phyloP scores from a whole-genome alignment of 2,329 filamentous ascomycete genomes.

The Trichoderma brevicompactum region DNA sequence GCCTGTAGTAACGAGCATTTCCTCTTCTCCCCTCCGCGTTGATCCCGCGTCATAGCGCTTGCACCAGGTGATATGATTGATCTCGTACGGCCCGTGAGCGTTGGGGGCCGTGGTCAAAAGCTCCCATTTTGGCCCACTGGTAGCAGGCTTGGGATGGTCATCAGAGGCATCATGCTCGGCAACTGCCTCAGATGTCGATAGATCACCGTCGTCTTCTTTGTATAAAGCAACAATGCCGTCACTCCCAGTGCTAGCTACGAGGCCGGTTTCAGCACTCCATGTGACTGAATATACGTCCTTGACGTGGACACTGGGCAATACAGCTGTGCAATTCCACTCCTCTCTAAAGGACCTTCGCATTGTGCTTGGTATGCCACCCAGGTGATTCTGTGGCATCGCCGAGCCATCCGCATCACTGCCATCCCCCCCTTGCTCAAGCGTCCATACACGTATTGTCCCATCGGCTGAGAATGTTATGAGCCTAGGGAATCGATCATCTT shows the following conservation, averaged over 20 bases:
- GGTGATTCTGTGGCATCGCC: constrained; percentile 44
- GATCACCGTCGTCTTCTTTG: constrained; percentile 55
- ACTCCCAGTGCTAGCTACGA: constrained; percentile 85
- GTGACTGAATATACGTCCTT: constrained; percentile 81
- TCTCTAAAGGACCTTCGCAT: constrained; percentile 80
- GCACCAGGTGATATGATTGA: constrained; percentile 93
- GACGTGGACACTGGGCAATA: constrained; percentile 76
- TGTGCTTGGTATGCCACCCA: constrained; percentile 80
- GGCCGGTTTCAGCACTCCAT: constrained; percentile 79
- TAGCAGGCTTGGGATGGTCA: constrained; percentile 30
- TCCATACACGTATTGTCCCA: constrained; percentile 78
- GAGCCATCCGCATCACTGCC: constrained; percentile 44
- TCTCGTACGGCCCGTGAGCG: constrained; percentile 88
- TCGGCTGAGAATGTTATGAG: constrained; percentile 88
- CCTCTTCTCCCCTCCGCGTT: constrained; percentile 64
- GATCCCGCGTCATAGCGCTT: constrained; percentile 70
- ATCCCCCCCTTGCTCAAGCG: constrained; percentile 59
- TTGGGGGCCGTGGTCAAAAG: constrained; percentile 70
- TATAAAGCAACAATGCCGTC: constrained; percentile 85
- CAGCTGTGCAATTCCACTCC: constrained; percentile 77
- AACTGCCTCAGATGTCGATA: background rate
- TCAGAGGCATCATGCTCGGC: constrained; percentile 35
- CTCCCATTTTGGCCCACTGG: constrained; percentile 58
- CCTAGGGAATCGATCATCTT: constrained; percentile 56
- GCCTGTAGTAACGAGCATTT: constrained; percentile 87